Percentiles rank a stretch among this genome's conserved stretches.
These are phyloP conservation scores for Lactarius evosmus DNA, from an alignment of 768 basidiomycete genomes.

Conservation along the genomic window DNA sequence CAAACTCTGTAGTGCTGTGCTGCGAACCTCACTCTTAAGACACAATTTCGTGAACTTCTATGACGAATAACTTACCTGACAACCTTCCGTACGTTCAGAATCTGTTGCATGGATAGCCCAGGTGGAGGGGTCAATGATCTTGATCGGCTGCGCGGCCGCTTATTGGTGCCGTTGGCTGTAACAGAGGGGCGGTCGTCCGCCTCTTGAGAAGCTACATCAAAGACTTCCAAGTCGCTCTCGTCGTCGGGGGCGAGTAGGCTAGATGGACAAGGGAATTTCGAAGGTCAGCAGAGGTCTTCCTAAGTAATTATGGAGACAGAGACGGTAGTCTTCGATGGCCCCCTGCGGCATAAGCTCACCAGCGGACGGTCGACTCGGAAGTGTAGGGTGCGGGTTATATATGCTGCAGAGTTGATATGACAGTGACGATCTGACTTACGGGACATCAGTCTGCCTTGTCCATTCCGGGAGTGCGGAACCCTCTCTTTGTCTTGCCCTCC, in stretches of 20 bases:
- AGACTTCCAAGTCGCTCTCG: constrained; percentile 44
- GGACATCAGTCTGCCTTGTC: constrained; percentile 22
- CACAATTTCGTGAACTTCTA: constrained; percentile 8
- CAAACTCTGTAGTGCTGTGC: constrained; percentile 45
- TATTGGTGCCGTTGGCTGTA: constrained; percentile 27
- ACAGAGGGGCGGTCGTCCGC: constrained; percentile 38
- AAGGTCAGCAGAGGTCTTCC: neutral
- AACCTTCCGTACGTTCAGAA: constrained; percentile 54
- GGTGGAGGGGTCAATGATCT: constrained; percentile 78
- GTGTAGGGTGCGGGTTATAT: neutral
- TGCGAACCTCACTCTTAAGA: constrained; percentile 30
- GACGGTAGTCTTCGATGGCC: neutral
- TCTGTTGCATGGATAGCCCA: constrained; percentile 48
- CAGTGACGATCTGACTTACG: constrained; percentile 16
- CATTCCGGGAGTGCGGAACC: constrained; percentile 24
- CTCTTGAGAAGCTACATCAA: constrained; percentile 33
- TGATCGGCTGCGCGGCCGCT: constrained; percentile 56
- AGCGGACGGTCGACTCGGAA: neutral
- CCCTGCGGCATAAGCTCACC: neutral
- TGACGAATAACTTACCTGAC: constrained; percentile 47
- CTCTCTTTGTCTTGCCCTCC: constrained; percentile 20
- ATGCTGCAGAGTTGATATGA: neutral
- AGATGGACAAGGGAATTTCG: constrained; percentile 19
- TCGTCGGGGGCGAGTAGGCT: constrained; percentile 44
- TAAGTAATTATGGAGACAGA: neutral